Evolutionary conservation across 257 asterid species (phyloP), one percentile per base, ranked within the genome.

Genomic region (Solanum rostratum): DNA sequence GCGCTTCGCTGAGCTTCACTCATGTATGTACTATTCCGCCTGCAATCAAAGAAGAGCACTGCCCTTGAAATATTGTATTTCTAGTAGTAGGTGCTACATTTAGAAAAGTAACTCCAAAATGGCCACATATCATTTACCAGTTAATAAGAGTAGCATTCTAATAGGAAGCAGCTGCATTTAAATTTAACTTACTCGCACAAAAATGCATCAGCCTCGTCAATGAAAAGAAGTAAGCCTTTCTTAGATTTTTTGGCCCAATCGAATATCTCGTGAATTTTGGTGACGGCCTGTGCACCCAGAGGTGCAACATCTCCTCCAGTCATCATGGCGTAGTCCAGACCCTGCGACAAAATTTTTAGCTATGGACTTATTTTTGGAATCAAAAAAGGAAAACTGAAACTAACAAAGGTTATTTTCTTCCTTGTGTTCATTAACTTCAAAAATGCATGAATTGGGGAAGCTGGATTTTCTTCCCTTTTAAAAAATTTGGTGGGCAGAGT

Each of bases 251-350:
- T 97, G 50, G 99, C 80, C 99, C 99, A 97, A 88, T 97, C 99
- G 78, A 97, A 97, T 85, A 97, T 97, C 87, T 97, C 99, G 29
- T 97, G 99, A 82, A 97, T 93, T 90, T 97, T 97, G 79, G 99
- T 97, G 71, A 97, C 99, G 81, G 97, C 98, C 90, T 94, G 97
- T 69, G 97, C 88, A 83, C 99, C 99, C 88, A 97, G 89, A 18
- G 99, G 98, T 37, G 98, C 98, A 86, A 97, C 99, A 91, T 97
- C 98, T 82, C 98, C 99, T 70, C 99, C 99, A 20, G 99, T 95
- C 99, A 97, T 95, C 99, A 95, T 91, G 83, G 99, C 99, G 93
- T 97, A 97, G 88, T 97, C 98, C 89, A 97, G 87, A 74, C 99
- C 99, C 99, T 97, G 94, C 82, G 10, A 76, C 41, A 46, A 27